Base-by-base conservation (phyloP, 805 yeast genomes). In the Soucietia sequanensis region DNA sequence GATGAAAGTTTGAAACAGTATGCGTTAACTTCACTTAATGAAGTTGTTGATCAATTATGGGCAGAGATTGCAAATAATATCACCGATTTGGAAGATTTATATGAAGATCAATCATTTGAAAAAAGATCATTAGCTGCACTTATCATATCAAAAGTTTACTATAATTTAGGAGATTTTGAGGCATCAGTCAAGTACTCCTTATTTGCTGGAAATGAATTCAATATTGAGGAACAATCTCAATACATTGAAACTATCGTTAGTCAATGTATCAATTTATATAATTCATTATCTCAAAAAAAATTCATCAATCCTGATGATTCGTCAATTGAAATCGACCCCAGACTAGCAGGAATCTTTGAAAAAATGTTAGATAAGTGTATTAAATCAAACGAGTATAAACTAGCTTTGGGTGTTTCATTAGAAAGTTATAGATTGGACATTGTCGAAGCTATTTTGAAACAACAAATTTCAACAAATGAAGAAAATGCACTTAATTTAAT, bases 31-130 rank as follows among this genome's bases (percentile, higher is more conserved):
- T 81, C 95, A 13, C 76, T 93, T 46, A 85, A 89, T 56, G 75
- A 68, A 18, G 76, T 84, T 33, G 96, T 88, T 33, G 95, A 89
- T 65, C 90, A 87, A 60, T 73, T 88, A 39, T 93, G 99, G 99
- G 88, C 99, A 3, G 98, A 93, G 68, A 85, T 93, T 38, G 95
- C 99, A 38, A 93, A 93, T 64, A 81, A 76, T 53, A 78, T 93
- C 42, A 70, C 86, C 19, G 89, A 85, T 36, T 84, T 93, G 52
- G 99, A 93, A 65, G 95, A 88, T 44, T 69, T 93, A 35, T 89
- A 82, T 52, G 98, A 93, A 63, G 95, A 91, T 58, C 73, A 76
- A 39, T 60, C 72, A 16, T 93, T 91, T 61, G 79, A 80, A 35
- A 80, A 84, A 42, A 77, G 95, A 48, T 65, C 77, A 30, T 72